Evolutionary conservation across 1,284 basidiomycete species (phyloP).

Genomic region (Macrocybe sp.): DNA sequence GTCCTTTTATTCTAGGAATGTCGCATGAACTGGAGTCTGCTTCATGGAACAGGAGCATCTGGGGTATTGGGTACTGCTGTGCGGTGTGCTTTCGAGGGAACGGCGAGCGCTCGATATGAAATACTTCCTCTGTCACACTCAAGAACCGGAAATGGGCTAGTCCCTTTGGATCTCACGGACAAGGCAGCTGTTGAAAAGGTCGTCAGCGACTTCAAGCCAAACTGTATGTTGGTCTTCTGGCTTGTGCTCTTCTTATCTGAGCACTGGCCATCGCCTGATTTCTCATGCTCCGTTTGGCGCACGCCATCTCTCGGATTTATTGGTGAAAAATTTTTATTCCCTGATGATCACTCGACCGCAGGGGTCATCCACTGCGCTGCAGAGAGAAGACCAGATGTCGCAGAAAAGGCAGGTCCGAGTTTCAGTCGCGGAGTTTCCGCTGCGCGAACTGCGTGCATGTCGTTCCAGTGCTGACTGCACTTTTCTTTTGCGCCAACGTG

Average conservation of each 20-base stretch:
- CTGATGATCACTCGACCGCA: conserved; percentile 20
- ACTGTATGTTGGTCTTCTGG: conserved; percentile 43
- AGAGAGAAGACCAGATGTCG: conserved; percentile 78
- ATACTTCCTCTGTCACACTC: conserved; percentile 64
- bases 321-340: conserved; percentile 2
- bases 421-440: background rate
- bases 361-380: conserved; percentile 86
- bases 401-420: conserved; percentile 55
- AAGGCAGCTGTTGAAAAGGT: conserved; percentile 40
- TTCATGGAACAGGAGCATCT: conserved; percentile 55
- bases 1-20: background rate
- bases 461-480: no score
- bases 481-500: background rate
- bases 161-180: conserved; percentile 58
- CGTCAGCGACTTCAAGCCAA: conserved; percentile 52
- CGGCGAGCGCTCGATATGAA: conserved; percentile 25
- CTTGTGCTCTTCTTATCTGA: background rate
- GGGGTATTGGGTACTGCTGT: conserved; percentile 72
- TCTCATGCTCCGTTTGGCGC: background rate
- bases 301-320: background rate
- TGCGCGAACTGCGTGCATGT: no score
- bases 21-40: conserved; percentile 2
- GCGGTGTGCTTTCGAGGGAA: conserved; percentile 49
- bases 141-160: conserved; percentile 47
- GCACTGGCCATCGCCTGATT: no score